Evolutionary conservation across 768 basidiomycete species (phyloP).

Genomic region (Daedaleopsis sinensis): DNA sequence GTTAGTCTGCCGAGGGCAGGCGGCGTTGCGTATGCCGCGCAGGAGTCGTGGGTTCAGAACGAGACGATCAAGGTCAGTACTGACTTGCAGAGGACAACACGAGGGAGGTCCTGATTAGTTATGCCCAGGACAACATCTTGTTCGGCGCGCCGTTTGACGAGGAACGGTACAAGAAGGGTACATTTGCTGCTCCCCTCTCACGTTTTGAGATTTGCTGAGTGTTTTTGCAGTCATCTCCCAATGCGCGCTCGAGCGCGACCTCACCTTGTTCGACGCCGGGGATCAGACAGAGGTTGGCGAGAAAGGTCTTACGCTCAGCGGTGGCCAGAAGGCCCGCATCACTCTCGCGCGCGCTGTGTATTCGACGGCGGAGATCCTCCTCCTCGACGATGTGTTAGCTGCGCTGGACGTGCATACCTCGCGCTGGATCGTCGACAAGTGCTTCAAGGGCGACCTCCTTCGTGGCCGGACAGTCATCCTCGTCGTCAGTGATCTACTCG

Average conservation of each 20-base stretch:
- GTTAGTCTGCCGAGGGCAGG: conserved; percentile 70
- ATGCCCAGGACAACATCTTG: conserved; percentile 48
- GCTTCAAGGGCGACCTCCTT: conserved; percentile 48
- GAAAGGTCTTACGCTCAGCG: conserved; percentile 45
- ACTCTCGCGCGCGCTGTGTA: conserved; percentile 65
- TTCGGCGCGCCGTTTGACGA: conserved; percentile 52
- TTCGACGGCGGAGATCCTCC: conserved; percentile 57
- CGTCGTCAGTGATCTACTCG: conserved; percentile 37
- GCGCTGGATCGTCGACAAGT: conserved; percentile 51
- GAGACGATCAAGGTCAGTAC: conserved; percentile 63
- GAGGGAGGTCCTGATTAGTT: not conserved
- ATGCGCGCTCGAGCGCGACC: conserved; percentile 37
- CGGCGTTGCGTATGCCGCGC: conserved; percentile 80
- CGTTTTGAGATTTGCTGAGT: not conserved
- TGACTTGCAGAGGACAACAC: not conserved
- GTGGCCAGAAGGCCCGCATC: conserved; percentile 57
- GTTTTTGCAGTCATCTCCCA: conserved; percentile 36
- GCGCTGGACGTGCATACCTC: conserved; percentile 55
- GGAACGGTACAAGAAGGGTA: conserved; percentile 47
- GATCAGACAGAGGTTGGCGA: conserved; percentile 45
- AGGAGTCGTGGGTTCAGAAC: conserved; percentile 87
- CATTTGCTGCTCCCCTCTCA: not conserved
- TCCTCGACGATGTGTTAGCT: conserved; percentile 72
- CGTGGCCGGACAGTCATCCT: conserved; percentile 51
- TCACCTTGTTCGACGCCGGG: conserved; percentile 38